Conservation (phyloP, 1,284 basidiomycete genomes). For the Boletus semigastroideus region DNA sequence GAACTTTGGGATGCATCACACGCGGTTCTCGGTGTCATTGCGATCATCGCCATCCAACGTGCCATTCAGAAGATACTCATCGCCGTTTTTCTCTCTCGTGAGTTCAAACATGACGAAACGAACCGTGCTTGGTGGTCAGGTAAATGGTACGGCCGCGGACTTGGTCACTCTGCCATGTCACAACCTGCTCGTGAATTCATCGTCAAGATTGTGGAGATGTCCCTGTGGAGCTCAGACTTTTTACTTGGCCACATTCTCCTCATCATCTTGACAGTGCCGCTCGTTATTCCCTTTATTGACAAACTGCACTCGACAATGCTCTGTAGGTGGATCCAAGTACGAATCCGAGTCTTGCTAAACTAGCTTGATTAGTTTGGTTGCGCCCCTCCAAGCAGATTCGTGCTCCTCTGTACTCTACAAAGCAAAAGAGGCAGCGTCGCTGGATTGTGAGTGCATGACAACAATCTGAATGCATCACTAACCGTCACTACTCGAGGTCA, state of each 20-base stretch:
- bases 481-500: constrained; percentile 46
- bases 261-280: constrained; percentile 81
- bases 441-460: constrained; percentile 70
- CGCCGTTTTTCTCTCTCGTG: constrained; percentile 88
- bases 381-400: constrained; percentile 93
- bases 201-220: constrained; percentile 97
- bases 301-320: constrained; percentile 89
- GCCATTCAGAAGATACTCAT: constrained; percentile 93
- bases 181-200: constrained; percentile 95
- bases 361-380: constrained; percentile 68
- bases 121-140: constrained; percentile 99
- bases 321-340: constrained; percentile 52
- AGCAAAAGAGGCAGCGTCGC: constrained; percentile 87
- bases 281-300: constrained; percentile 86
- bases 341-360: constrained; percentile 4
- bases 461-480: constrained; percentile 4
- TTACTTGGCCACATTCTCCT: constrained; percentile 80
- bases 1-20: constrained; percentile 96
- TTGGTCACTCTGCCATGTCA: constrained; percentile 86
- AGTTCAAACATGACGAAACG: constrained; percentile 96
- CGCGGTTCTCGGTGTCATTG: constrained; percentile 85
- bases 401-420: constrained; percentile 91
- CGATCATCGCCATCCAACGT: constrained; percentile 86
- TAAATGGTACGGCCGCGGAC: constrained; percentile 92
- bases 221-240: constrained; percentile 91